phyloP scores from a whole-genome alignment of 805 yeast genomes.

The Candida corydali region DNA sequence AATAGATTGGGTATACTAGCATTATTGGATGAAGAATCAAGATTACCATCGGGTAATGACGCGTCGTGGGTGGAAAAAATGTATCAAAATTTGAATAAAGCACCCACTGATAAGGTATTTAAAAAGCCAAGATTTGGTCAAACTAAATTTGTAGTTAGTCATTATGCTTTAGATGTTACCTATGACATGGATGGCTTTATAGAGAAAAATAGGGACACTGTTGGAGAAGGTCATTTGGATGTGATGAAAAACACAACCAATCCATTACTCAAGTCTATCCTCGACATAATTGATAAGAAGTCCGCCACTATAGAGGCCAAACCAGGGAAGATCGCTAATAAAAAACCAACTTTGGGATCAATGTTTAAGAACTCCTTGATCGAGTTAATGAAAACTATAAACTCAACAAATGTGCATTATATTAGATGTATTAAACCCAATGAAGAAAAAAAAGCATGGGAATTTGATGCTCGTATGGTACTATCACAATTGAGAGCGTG shows the following conservation, averaged over 20 bases:
- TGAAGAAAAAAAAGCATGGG: slow-evolving; percentile 92
- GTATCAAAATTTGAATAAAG: slow-evolving; percentile 78
- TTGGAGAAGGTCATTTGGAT: slow-evolving; percentile 91
- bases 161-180: slow-evolving; percentile 90
- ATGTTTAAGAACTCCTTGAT: slow-evolving; percentile 89
- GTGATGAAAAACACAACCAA: slow-evolving; percentile 70
- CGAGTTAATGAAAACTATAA: slow-evolving; percentile 88
- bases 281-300: slow-evolving; percentile 59
- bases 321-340: slow-evolving; percentile 37
- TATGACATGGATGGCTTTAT: slow-evolving; percentile 93
- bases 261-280: slow-evolving; percentile 58
- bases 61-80: slow-evolving; percentile 89
- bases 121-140: slow-evolving; percentile 94
- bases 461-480: slow-evolving; percentile 92
- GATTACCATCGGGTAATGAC: slow-evolving; percentile 91
- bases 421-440: slow-evolving; percentile 97
- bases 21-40: slow-evolving; percentile 88
- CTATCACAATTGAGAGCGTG: slow-evolving; percentile 94
- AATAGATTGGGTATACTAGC: slow-evolving; percentile 83
- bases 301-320: slow-evolving; percentile 35
- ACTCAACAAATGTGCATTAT: slow-evolving; percentile 93
- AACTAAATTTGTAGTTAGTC: slow-evolving; percentile 83
- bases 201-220: slow-evolving; percentile 96
- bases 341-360: slow-evolving; percentile 92
- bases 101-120: slow-evolving; percentile 72